phyloP scores from a whole-genome alignment of 306 rosid species.

The Vigna nakashimae region DNA sequence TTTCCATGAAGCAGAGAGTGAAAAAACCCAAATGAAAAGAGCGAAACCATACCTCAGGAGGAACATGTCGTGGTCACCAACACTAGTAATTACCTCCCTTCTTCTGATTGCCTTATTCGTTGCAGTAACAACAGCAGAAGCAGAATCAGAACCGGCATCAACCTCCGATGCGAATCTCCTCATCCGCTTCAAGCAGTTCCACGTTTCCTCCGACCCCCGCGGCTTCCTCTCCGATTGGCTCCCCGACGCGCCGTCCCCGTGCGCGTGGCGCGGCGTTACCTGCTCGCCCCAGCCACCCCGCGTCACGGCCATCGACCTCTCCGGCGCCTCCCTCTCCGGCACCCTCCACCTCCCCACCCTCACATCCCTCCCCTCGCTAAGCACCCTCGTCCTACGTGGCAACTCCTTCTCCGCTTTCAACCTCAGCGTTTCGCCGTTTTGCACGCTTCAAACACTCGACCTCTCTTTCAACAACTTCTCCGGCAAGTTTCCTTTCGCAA shows the following conservation, averaged over 20 bases:
- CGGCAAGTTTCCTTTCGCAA: constrained; percentile 42
- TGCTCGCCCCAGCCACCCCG: constrained; percentile 52
- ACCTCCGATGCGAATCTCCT: constrained; percentile 33
- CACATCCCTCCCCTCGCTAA: constrained; percentile 55
- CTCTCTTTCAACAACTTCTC: constrained; percentile 68
- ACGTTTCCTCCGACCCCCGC: constrained; percentile 61
- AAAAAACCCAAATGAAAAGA: constrained; percentile 18
- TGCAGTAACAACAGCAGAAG: background rate
- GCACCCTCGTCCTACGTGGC: constrained; percentile 45
- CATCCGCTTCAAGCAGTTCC: constrained; percentile 53
- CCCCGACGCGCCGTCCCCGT: constrained; percentile 37
- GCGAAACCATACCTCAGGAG: constrained; percentile 14
- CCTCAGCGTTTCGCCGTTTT: constrained; percentile 42
- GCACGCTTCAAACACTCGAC: constrained; percentile 57
- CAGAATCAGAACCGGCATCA: background rate
- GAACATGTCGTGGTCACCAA: constrained; percentile 38
- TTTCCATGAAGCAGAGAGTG: background rate
- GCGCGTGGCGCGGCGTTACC: constrained; percentile 63
- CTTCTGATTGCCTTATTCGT: constrained; percentile 31
- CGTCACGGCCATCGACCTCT: constrained; percentile 57
- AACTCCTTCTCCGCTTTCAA: constrained; percentile 58
- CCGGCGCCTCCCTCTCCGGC: constrained; percentile 61
- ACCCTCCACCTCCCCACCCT: constrained; percentile 54
- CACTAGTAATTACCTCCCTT: background rate
- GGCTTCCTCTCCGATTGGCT: constrained; percentile 61